These are phyloP conservation scores for Aspergillus affinis DNA, from an alignment of 495 filamentous ascomycete genomes.

Conservation along the genomic window DNA sequence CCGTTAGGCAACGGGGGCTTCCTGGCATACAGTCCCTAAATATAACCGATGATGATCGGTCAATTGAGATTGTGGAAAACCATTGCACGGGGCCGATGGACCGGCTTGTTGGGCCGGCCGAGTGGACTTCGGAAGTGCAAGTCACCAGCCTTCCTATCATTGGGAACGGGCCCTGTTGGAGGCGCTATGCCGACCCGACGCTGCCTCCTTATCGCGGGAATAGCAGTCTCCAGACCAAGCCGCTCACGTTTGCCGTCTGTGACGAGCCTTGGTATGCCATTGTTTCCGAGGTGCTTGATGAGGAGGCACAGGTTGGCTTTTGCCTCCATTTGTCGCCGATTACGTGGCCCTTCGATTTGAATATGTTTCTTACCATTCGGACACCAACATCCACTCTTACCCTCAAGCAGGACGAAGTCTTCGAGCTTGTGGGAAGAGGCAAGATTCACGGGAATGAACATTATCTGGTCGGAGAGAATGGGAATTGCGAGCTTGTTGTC, in stretches of 20 bases:
- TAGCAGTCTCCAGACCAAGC: slow-evolving; percentile 29
- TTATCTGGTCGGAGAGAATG: slow-evolving; percentile 62
- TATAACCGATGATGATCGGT: slow-evolving; percentile 46
- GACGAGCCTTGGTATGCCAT: slow-evolving; percentile 40
- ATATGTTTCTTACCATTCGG: slow-evolving; percentile 32
- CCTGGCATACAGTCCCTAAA: slow-evolving; percentile 54
- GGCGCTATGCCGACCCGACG: slow-evolving; percentile 46
- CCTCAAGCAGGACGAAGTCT: slow-evolving; percentile 45
- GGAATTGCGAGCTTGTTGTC: slow-evolving; percentile 51
- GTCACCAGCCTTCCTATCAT: slow-evolving; percentile 56
- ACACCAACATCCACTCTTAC: slow-evolving; percentile 38
- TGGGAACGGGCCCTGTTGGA: slow-evolving; percentile 53
- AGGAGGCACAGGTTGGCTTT: slow-evolving; percentile 53
- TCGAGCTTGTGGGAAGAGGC: slow-evolving; percentile 53
- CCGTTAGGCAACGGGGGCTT: slow-evolving; percentile 55
- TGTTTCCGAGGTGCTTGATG: slow-evolving; percentile 54
- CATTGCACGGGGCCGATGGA: slow-evolving; percentile 45
- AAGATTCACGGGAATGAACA: slow-evolving; percentile 61
- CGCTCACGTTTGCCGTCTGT: slow-evolving; percentile 21
- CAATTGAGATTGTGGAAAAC: slow-evolving; percentile 51
- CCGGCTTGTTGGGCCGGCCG: slow-evolving; percentile 27
- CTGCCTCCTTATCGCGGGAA: slow-evolving; percentile 39
- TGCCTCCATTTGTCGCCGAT: slow-evolving; percentile 46
- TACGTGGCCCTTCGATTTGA: slow-evolving; percentile 26
- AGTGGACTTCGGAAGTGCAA: slow-evolving; percentile 42